Base-by-base conservation (phyloP, 2,329 filamentous ascomycete genomes). In the Penicillium corylophilum region DNA sequence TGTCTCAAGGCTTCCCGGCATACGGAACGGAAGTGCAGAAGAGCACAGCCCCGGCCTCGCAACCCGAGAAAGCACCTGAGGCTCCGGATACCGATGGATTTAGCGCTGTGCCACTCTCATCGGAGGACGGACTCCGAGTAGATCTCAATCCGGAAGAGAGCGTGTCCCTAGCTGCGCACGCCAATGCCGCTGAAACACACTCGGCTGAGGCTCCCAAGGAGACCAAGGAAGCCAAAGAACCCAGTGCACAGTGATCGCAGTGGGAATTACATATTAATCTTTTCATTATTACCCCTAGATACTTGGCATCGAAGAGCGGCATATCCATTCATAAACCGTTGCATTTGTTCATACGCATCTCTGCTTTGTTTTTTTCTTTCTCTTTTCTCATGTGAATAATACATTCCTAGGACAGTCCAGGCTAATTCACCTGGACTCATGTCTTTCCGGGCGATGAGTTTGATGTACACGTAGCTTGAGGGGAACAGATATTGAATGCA, bases 1-100 rank as follows among this genome's bases (percentile, higher is more conserved):
- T 71, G 29, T 70, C 68, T 1, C 61, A 61, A 42, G 64, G 65
- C 6, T 62, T 56, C n/a, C 61, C 67, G 3, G 60, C 57, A 13
- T 50, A 63, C 23, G 59, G 55, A 2, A 44, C 58, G 10, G 53
- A 57, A 18, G 23, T 29, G 15, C 16, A 51, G 24, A 41, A 55
- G 26, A 5, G 38, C 7, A n/a, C 15, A 24, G 10, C 5, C n/a
- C 7, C 10, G n/a, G 7, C 7, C 6, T 13, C n/a, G 4, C 36
- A 33, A 8, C 12, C 31, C 20, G 48, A 48, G 22, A 53, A 55
- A n/a, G 35, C 45, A 9, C 4, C 41, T 24, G 22, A 12, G 8
- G 24, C 35, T 26, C 40, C 42, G 7, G 59, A 62, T 23, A 43
- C 42, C n/a, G 60, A 60, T 26, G 60, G 60, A 12, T 62, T 62